Base-by-base conservation (phyloP, 2,329 filamentous ascomycete genomes). In the Paecilomyces formosus region DNA sequence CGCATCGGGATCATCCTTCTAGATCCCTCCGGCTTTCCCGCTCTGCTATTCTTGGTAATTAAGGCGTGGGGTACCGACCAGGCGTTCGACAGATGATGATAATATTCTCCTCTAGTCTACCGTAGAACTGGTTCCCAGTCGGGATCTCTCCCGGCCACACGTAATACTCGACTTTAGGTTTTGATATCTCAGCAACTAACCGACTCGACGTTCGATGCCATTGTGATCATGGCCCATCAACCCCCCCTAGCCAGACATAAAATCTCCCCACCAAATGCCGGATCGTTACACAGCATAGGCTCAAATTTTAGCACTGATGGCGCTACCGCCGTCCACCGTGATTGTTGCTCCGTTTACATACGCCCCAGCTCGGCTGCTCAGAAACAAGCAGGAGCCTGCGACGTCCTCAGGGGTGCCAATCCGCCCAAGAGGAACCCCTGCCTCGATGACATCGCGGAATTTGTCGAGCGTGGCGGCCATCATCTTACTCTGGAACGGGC, bases 371-470 rank as follows among this genome's bases (percentile, higher is more conserved):
- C 82, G 78, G 65, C 86, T 88, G 45, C 81, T 79, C 68, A 92
- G 72, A 73, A 88, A 92, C 58, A 92, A 73, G 69, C 88, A 89
- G 11, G 87, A 81, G 0, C 88, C 88, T 0, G 87, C 88, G 3
- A 89, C 85, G 70, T 92, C 88, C 68, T 86, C 75, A 0, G 86
- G 82, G 18, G 75, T 81, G 0, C 88, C 88, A 65, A 90, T 88
- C 31, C 88, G 76, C 0, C 83, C 81, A 63, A 90, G 68, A 9
- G 88, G 88, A 60, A 88, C 85, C 3, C 85, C 80, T 0, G 72
- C 75, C 51, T 78, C 74, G 21, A 85, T 73, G 1, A 73, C 72
- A 49, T 82, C 79, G 55, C 75, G 74, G 57, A 76, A 81, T 57
- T 78, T 76, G 31, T 79, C 69, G 53, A 85, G 70, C 0, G 80